Evolutionary conservation across 805 yeast species (phyloP).

Genomic region (Candida wancherniae): DNA sequence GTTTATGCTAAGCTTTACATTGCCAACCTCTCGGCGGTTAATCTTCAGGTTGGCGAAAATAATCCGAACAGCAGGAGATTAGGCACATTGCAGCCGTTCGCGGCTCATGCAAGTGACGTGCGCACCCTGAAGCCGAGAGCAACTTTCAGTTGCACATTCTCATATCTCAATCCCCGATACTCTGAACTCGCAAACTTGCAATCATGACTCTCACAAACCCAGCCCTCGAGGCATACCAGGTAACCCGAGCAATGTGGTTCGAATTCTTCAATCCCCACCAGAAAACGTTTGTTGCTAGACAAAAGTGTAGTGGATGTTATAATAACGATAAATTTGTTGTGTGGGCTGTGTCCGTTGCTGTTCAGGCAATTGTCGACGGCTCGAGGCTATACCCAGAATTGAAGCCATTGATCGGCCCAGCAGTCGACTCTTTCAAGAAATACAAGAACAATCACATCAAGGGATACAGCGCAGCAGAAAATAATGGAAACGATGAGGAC

Average conservation of each 20-base stretch:
- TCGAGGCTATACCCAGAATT: conserved; percentile 49
- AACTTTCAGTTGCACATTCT: too few relatives aligned
- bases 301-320: conserved; percentile 37
- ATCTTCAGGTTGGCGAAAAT: too few relatives aligned
- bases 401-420: conserved; percentile 50
- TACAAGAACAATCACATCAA: conserved; percentile 47
- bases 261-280: conserved; percentile 35
- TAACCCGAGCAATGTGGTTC: conserved; percentile 40
- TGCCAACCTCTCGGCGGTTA: too few relatives aligned
- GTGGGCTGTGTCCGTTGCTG: conserved; percentile 67
- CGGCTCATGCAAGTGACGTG: too few relatives aligned
- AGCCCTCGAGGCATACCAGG: conserved; percentile 28
- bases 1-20: too few relatives aligned
- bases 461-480: conserved; percentile 64
- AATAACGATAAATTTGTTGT: conserved; percentile 52
- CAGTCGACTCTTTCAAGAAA: conserved; percentile 43
- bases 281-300: conserved; percentile 36
- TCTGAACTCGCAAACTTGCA: too few relatives aligned
- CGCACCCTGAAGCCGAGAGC: too few relatives aligned
- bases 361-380: conserved; percentile 65
- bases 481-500: conserved; percentile 54
- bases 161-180: too few relatives aligned
- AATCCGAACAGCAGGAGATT: too few relatives aligned
- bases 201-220: conserved; percentile 29
- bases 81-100: too few relatives aligned